A percentile compares a stretch with the other conserved stretches of the same genome.
These are phyloP conservation scores for Arthrobotrys sphaeroides DNA, from an alignment of 2,329 filamentous ascomycete species.

Conservation along the genomic window DNA sequence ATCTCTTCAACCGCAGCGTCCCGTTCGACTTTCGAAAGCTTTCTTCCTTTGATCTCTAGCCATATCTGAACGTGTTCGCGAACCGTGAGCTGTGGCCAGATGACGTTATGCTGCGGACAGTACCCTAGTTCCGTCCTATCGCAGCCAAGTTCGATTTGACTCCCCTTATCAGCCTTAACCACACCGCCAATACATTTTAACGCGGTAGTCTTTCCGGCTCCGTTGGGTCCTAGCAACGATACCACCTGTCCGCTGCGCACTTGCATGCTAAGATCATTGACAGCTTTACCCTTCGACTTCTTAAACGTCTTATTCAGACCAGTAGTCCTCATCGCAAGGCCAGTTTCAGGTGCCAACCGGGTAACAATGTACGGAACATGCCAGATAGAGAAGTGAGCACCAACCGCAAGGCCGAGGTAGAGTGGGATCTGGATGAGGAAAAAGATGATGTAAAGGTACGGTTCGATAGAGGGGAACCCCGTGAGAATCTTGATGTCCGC, in stretches of 20 bases:
- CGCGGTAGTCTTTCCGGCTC: conserved; percentile 88
- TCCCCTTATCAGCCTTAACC: conserved; percentile 77
- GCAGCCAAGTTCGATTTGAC: conserved; percentile 66
- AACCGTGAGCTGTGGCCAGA: conserved; percentile 90
- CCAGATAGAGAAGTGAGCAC: conserved; percentile 72
- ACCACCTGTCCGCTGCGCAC: conserved; percentile 83
- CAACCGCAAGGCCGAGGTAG: conserved; percentile 81
- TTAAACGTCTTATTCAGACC: conserved; percentile 80
- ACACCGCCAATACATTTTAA: conserved; percentile 87
- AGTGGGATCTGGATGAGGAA: conserved; percentile 79
- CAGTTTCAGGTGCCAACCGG: conserved; percentile 56
- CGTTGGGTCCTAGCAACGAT: conserved; percentile 86
- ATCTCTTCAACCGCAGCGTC: conserved; percentile 71
- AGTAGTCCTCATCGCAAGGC: conserved; percentile 74
- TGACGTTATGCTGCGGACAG: conserved; percentile 85
- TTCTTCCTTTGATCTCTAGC: conserved; percentile 76
- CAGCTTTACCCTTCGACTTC: conserved; percentile 65
- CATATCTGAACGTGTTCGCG: conserved; percentile 86
- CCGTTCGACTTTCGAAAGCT: conserved; percentile 63
- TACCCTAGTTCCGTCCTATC: conserved; percentile 70
- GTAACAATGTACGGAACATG: conserved; percentile 63
- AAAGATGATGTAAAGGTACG: conserved; percentile 67
- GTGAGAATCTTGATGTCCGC: conserved; percentile 73
- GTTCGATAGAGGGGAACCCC: conserved; percentile 74
- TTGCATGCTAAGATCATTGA: conserved; percentile 75